Evolutionary conservation across 176 grass and related monocot genomes (phyloP).

Genomic region (Chloris gayana): DNA sequence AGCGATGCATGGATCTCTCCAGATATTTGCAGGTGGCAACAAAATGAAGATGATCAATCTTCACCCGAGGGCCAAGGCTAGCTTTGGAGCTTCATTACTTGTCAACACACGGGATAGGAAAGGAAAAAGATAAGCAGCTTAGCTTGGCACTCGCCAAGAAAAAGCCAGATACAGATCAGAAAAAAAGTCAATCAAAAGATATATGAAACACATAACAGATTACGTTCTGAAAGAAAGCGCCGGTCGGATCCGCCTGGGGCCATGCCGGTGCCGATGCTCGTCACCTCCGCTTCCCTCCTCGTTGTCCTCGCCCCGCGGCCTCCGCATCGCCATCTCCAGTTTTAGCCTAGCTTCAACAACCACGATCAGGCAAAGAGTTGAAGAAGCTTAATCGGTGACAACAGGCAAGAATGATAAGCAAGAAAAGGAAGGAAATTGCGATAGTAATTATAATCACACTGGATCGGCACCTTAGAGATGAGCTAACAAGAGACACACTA

Average conservation of each 20-base stretch:
- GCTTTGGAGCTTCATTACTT: neutral
- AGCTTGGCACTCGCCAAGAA: neutral
- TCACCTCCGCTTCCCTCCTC: neutral
- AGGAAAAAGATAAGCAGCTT: neutral
- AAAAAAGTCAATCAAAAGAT: neutral
- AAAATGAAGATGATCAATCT: neutral
- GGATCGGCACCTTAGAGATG: neutral
- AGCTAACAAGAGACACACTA: neutral
- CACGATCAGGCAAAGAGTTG: neutral
- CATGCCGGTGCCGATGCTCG: neutral
- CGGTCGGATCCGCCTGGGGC: neutral
- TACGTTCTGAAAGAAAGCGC: neutral
- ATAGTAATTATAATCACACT: neutral
- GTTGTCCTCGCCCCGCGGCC: neutral
- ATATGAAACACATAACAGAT: neutral
- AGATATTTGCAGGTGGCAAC: neutral
- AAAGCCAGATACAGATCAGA: neutral
- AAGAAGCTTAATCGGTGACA: neutral
- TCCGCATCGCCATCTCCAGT: neutral
- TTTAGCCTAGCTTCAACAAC: neutral
- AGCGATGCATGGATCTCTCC: neutral
- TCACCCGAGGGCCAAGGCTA: too few species aligned
- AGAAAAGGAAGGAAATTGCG: neutral
- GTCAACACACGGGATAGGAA: neutral
- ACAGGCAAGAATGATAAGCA: neutral